Evolutionary conservation across 2,329 filamentous ascomycete genomes (phyloP), one percentile per base, ranked within the genome.

Genomic region (Hypoxylon sp.): DNA sequence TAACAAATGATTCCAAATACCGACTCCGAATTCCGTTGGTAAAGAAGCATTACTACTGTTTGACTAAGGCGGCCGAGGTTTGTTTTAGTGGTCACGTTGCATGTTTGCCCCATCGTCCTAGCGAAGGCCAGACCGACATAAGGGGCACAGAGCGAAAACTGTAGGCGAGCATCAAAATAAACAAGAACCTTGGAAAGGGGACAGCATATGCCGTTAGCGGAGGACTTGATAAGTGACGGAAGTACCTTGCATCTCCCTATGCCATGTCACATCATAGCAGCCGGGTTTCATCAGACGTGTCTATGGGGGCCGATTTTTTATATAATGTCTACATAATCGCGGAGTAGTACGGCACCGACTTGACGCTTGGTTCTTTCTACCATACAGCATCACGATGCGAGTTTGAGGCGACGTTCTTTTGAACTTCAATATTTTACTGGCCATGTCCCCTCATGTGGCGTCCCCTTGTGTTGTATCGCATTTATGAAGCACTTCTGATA

Each of bases 341-440:
- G 33, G 10, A 14, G 26, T 22, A 65, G 44, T 29, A 29, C 44
- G 56, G 46, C 35, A 39, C 55, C 22, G 14, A 33, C 29, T 37
- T 22, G 11, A 48, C 54, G 58, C 57, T 58, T 14, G 42, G 58
- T 59, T 33, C 53, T 65, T 66, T 58, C 46, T 47, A 63, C n/a
- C 13, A 35, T 31, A 58, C 39, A 53, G 19, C 29, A 47, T 10
- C 47, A 24, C 53, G 31, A 62, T 50, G 63, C 57, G 33, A 33
- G 53, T 54, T 31, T 13, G 31, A 62, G 53, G 63, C 51, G 47
- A 29, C 63, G 64, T 67, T 55, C 58, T 67, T 67, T 67, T 67
- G 19, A 31, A 31, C 56, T 26, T 17, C 47, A 19, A 6, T 31
- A 11, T 44, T 26, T 47, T 46, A 66, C 58, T 62, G 53, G 58